phyloP scores from a whole-genome alignment of 2,329 filamentous ascomycete genomes.

The Aureobasidium sp. region DNA sequence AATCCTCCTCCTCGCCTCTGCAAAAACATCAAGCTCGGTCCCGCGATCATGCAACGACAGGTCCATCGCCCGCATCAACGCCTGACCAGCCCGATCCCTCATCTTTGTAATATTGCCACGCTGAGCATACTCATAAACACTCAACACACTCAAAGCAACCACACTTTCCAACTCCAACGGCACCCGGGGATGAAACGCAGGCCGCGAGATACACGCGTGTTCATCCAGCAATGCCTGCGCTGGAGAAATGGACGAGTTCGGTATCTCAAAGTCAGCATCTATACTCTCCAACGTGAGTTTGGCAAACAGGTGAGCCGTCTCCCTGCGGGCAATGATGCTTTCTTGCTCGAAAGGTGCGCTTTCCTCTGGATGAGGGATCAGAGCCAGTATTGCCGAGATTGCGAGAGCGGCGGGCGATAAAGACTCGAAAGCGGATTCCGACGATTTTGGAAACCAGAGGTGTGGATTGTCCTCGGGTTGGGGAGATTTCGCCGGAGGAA shows the following conservation, averaged over 20 bases:
- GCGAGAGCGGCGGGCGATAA: conserved; percentile 38
- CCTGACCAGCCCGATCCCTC: conserved; percentile 40
- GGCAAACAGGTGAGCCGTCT: conserved; percentile 42
- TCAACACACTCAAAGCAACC: conserved; percentile 40
- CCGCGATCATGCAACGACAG: conserved; percentile 34
- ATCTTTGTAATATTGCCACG: conserved; percentile 46
- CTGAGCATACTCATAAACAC: conserved; percentile 46
- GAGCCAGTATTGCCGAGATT: conserved; percentile 40
- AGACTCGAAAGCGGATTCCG: conserved; percentile 31
- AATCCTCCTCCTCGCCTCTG: conserved; percentile 39
- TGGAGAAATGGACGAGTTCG: conserved; percentile 37
- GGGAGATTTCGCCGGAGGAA: conserved; percentile 34
- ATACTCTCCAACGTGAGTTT: conserved; percentile 41
- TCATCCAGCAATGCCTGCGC: conserved; percentile 36
- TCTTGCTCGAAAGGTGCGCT: conserved; percentile 30
- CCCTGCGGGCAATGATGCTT: conserved; percentile 36
- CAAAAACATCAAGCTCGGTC: conserved; percentile 32
- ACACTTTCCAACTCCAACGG: conserved; percentile 41
- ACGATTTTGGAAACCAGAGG: conserved; percentile 24
- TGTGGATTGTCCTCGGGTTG: conserved; percentile 25
- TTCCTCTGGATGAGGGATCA: conserved; percentile 38
- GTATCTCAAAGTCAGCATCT: conserved; percentile 41
- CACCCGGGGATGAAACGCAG: conserved; percentile 37
- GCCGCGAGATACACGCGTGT: conserved; percentile 25
- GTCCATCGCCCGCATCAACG: conserved; percentile 39